phyloP scores from a whole-genome alignment of 2,329 filamentous ascomycete species.

The Fusarium metavorans region DNA sequence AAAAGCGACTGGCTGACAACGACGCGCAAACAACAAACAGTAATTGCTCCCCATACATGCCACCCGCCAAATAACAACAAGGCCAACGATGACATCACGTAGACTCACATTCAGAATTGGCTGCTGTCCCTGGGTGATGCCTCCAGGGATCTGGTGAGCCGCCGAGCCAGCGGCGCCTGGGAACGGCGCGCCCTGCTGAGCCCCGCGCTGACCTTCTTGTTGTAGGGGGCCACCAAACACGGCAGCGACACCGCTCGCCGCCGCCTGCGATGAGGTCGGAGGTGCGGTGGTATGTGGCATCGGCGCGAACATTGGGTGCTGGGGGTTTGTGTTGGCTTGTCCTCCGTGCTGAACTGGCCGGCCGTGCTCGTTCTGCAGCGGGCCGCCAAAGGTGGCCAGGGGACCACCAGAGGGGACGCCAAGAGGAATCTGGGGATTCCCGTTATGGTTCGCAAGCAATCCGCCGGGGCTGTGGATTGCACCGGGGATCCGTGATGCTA shows the following conservation, averaged over 20 bases:
- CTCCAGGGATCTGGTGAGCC: slow-evolving; percentile 53
- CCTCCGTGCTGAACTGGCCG: slow-evolving; percentile 65
- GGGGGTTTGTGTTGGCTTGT: slow-evolving; percentile 58
- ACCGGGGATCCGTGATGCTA: slow-evolving; percentile 82
- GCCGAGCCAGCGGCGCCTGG: slow-evolving; percentile 57
- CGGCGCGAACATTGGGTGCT: slow-evolving; percentile 70
- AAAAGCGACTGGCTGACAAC: slow-evolving; percentile 25
- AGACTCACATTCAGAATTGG: slow-evolving; percentile 65
- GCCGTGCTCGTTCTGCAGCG: slow-evolving; percentile 64
- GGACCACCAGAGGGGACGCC: slow-evolving; percentile 63
- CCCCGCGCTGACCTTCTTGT: slow-evolving; percentile 70
- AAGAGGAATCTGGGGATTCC: slow-evolving; percentile 65
- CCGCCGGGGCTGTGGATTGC: slow-evolving; percentile 94
- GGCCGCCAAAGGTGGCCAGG: slow-evolving; percentile 65
- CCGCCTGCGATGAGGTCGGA: slow-evolving; percentile 65
- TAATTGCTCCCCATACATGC: not conserved
- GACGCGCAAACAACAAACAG: slow-evolving; percentile 18
- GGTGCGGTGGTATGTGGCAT: slow-evolving; percentile 64
- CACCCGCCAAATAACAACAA: slow-evolving; percentile 1
- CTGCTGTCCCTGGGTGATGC: slow-evolving; percentile 57
- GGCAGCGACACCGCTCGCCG: slow-evolving; percentile 69
- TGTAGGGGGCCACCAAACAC: slow-evolving; percentile 79
- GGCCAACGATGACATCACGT: slow-evolving; percentile 9
- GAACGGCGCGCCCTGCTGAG: slow-evolving; percentile 57
- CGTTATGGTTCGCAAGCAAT: slow-evolving; percentile 80